phyloP scores from a whole-genome alignment of 2,329 filamentous ascomycete genomes.

The Colletotrichum chrysophilum region DNA sequence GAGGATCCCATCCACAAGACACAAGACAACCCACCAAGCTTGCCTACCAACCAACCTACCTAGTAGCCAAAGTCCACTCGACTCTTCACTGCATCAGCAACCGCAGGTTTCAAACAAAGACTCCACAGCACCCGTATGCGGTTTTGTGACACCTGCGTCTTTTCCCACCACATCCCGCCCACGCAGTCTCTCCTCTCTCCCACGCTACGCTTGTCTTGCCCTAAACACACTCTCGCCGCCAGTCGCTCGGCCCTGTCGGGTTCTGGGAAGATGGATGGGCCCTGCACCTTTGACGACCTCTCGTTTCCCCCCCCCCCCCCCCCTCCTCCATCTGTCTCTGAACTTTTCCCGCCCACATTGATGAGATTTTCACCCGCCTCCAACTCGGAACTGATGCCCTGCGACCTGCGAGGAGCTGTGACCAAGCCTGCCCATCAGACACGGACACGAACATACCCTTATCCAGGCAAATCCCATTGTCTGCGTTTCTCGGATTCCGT shows the following conservation, averaged over 20 bases:
- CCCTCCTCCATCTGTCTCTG: neutral
- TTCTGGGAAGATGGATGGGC: conserved; percentile 14
- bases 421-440: conserved; percentile 11
- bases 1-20: conserved; percentile 5
- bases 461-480: neutral
- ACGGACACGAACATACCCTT: conserved; percentile 14
- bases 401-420: conserved; percentile 10
- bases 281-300: conserved; percentile 15
- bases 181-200: conserved; percentile 27
- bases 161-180: conserved; percentile 33
- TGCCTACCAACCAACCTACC: neutral
- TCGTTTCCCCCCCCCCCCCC: neutral
- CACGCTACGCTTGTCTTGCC: conserved; percentile 25
- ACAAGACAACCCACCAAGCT: neutral
- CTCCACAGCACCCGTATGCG: conserved; percentile 26
- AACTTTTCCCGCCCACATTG: neutral
- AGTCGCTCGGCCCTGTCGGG: neutral
- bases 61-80: neutral
- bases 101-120: conserved; percentile 18
- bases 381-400: neutral
- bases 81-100: conserved; percentile 20
- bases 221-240: conserved; percentile 10
- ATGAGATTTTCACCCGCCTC: conserved; percentile 4
- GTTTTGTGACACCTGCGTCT: conserved; percentile 32
- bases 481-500: conserved; percentile 1